A percentile compares a stretch with the other conserved stretches of the same genome.
phyloP scores from a whole-genome alignment of 345 rosid species.

The Acer saccharum region DNA sequence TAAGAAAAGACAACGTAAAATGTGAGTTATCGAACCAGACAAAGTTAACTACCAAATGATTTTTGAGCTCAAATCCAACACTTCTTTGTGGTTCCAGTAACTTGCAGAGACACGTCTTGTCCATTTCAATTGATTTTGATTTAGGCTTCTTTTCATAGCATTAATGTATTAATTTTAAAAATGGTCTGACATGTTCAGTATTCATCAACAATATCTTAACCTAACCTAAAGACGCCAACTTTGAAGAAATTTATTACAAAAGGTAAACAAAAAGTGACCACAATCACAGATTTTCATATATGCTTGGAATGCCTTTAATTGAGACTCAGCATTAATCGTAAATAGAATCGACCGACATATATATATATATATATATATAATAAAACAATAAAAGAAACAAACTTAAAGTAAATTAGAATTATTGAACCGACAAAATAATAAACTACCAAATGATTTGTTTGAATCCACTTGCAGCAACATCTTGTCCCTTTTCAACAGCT shows the following conservation, averaged over 20 bases:
- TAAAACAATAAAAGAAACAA: background rate
- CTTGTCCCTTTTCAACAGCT: conserved; percentile 39
- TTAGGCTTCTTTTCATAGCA: background rate
- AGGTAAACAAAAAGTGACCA: no score
- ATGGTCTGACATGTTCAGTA: no score
- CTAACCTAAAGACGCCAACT: no score
- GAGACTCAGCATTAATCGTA: no score
- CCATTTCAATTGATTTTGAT: conserved; percentile 2
- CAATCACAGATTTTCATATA: no score
- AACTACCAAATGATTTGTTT: conserved; percentile 9
- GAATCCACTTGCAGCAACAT: conserved; percentile 29
- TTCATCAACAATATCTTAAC: no score
- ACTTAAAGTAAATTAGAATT: background rate
- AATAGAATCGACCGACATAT: background rate
- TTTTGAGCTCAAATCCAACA: background rate
- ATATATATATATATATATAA: background rate
- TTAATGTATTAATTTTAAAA: background rate
- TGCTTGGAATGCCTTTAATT: no score
- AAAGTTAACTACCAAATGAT: conserved; percentile 6
- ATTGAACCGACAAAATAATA: conserved; percentile 4
- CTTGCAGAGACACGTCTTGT: background rate
- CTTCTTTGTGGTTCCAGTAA: background rate
- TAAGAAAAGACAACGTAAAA: background rate
- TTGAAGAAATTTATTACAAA: no score
- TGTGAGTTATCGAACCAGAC: conserved; percentile 11